Percentiles rank a stretch among this genome's conserved stretches.
These are phyloP conservation scores for Pichia scutulata DNA, from an alignment of 805 yeast species.

Conservation along the genomic window DNA sequence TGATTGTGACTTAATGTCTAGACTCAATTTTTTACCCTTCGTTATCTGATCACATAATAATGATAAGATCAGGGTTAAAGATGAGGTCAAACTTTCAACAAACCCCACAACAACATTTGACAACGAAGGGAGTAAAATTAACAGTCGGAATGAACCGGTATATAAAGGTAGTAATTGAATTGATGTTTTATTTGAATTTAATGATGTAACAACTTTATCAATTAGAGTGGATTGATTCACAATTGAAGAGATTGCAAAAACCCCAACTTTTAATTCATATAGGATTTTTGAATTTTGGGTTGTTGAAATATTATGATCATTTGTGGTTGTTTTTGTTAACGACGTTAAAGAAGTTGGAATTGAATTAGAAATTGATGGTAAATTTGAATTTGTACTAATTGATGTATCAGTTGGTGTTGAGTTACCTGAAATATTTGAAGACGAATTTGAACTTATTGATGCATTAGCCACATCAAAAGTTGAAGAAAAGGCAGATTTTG, in stretches of 20 bases:
- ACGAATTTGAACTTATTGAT: neutral
- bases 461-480: neutral
- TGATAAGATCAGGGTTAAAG: conserved; percentile 1
- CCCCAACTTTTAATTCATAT: conserved; percentile 19
- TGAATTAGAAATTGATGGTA: neutral
- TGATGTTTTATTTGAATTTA: conserved; percentile 13
- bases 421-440: neutral
- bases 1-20: neutral
- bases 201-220: conserved; percentile 10
- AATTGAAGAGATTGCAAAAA: conserved; percentile 21
- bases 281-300: conserved; percentile 6
- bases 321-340: neutral
- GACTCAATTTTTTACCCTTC: neutral
- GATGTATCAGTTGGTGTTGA: neutral
- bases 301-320: neutral
- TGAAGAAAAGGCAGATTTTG: neutral
- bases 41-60: conserved; percentile 1
- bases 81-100: conserved; percentile 17
- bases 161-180: conserved; percentile 13
- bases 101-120: conserved; percentile 13
- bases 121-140: conserved; percentile 18
- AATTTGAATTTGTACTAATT: neutral
- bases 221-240: conserved; percentile 15
- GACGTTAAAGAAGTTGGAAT: neutral
- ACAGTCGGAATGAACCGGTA: conserved; percentile 21